Evolutionary conservation across 2,329 filamentous ascomycete species (phyloP).

Genomic region (Metarhizium album): DNA sequence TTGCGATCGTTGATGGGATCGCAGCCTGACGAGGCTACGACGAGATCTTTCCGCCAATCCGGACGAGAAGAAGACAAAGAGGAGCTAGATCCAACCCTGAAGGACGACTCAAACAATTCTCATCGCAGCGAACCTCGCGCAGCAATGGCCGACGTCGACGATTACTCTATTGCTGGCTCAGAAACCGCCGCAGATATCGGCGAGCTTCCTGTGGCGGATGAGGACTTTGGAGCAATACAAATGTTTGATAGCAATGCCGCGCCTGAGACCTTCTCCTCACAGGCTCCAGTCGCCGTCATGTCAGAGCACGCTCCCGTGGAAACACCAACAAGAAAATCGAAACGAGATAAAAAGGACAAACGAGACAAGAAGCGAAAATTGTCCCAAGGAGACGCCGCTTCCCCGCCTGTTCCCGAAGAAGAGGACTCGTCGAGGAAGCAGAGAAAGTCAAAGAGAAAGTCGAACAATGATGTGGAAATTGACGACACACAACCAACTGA

Average conservation of each 20-base stretch:
- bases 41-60: background rate
- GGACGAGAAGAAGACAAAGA: background rate
- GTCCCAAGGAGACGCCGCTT: conserved; percentile 7
- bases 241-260: conserved; percentile 28
- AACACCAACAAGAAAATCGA: conserved; percentile 16
- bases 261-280: conserved; percentile 20
- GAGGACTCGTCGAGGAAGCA: conserved; percentile 11
- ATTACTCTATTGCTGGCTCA: conserved; percentile 13
- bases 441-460: conserved; percentile 17
- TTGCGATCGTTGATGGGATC: conserved; percentile 19
- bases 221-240: conserved; percentile 25
- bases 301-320: conserved; percentile 12
- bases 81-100: background rate
- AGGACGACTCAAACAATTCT: background rate
- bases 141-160: conserved; percentile 15
- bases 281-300: conserved; percentile 22
- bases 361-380: conserved; percentile 14
- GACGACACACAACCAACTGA: conserved; percentile 3
- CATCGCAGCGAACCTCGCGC: conserved; percentile 4
- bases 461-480: conserved; percentile 3
- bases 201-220: conserved; percentile 14
- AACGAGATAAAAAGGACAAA: conserved; percentile 22
- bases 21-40: conserved; percentile 15
- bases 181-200: conserved; percentile 13
- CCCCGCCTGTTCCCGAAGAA: conserved; percentile 9